Evolutionary conservation across 2,329 filamentous ascomycete species (phyloP), one percentile per base, ranked within the genome.

Genomic region (Neonectria sp.): DNA sequence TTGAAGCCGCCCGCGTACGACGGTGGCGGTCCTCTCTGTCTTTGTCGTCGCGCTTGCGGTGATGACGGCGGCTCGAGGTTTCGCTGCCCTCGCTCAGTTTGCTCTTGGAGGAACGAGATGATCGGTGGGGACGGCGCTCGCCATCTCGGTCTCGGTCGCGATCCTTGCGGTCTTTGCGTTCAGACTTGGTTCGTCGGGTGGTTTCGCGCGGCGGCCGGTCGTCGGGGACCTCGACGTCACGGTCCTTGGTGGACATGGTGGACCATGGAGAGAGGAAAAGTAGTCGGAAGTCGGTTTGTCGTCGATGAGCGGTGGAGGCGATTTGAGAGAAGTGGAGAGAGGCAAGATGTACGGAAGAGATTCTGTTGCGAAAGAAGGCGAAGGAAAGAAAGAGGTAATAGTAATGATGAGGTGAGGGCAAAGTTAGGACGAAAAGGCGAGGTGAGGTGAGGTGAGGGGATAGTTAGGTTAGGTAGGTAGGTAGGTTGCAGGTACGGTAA

Each of bases 81-180:
- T 86, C 84, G 75, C 81, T 84, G 68, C 79, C 80, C 29, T 79
- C 78, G 66, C 79, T 79, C 33, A 80, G 71, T 69, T 82, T 85
- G 70, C 82, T 83, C 51, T 80, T 82, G 55, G 81, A 80, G 40
- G 83, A 82, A 67, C 80, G 82, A 29, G 79, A 79, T 60, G 84
- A 82, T 66, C 81, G 80, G 71, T 82, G 81, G 27, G 76, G 79
- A 35, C 77, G 78, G 46, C 74, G 76, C 49, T 83, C 81, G 45
- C 75, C 60, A 31, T 81, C 80, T 49, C 59, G 72, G 68, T 82
- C 80, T 55, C 72, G 74, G 13, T 80, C 76, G 65, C 77, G 76
- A 49, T 80, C 75, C 53, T 77, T 77, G 48, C 77, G 74, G 40
- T 80, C 79, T 61, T 82, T 82, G 58, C 79, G 78, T 66, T 83